Percentiles rank a stretch among this genome's conserved stretches.
phyloP scores from a whole-genome alignment of 495 filamentous ascomycete genomes.

The Corynascus novoguineensis region DNA sequence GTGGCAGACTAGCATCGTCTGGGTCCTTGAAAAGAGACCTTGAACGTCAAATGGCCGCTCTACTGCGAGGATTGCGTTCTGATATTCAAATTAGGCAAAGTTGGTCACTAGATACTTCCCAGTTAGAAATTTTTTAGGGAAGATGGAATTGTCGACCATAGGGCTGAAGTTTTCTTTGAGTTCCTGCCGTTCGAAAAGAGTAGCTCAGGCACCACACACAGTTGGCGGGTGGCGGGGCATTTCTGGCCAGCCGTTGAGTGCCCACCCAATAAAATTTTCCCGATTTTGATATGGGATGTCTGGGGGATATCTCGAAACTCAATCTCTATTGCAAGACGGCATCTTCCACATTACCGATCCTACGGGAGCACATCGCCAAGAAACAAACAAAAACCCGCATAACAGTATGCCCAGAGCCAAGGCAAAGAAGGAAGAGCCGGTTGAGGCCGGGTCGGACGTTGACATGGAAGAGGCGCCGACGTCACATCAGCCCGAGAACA shows the following conservation, averaged over 20 bases:
- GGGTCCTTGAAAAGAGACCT: too few species aligned
- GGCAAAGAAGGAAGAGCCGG: slow-evolving; percentile 18
- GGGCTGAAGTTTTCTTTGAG: too few species aligned
- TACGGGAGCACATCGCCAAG: background rate
- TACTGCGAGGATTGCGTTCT: too few species aligned
- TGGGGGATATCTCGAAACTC: background rate
- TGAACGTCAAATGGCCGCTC: too few species aligned
- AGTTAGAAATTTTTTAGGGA: too few species aligned
- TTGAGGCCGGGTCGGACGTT: slow-evolving; percentile 30
- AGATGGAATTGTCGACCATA: too few species aligned
- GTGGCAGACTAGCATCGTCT: too few species aligned
- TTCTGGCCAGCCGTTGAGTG: background rate
- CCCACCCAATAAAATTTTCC: slow-evolving; percentile 22
- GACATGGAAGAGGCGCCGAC: slow-evolving; percentile 52
- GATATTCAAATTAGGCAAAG: too few species aligned
- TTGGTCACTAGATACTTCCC: too few species aligned
- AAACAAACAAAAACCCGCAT: background rate
- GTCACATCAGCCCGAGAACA: slow-evolving; percentile 35
- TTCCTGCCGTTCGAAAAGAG: too few species aligned
- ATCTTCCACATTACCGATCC: slow-evolving; percentile 1
- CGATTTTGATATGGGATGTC: background rate
- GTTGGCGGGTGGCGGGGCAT: background rate
- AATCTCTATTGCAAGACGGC: slow-evolving; percentile 1
- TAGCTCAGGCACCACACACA: background rate
- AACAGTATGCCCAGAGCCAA: slow-evolving; percentile 33